Percentiles rank a stretch among this genome's conserved stretches.
Conservation (phyloP, 371 early-diverging fungal genomes). For the Syncephalastrum sp. region DNA sequence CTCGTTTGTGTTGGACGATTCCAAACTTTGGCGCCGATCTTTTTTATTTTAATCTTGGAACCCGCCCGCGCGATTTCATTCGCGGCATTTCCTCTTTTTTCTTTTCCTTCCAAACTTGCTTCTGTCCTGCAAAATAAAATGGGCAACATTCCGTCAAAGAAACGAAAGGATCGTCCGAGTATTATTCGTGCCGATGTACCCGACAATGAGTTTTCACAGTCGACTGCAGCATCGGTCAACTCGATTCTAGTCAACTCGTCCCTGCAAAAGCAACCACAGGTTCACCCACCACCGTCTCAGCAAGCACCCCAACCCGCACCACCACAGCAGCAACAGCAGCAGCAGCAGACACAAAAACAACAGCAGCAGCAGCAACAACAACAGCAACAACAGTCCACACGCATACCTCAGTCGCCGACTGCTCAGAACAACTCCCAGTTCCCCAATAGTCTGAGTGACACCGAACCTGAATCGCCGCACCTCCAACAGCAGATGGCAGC, state of each 20-base stretch:
- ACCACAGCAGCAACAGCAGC: background rate
- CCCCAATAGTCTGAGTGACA: too few species aligned
- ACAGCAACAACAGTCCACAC: constrained; percentile 9
- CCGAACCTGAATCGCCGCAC: background rate
- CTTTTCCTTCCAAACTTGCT: constrained; percentile 15
- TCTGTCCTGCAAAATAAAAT: constrained; percentile 8
- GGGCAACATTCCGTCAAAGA: constrained; percentile 35
- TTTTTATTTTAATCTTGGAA: background rate
- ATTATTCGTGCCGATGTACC: constrained; percentile 32
- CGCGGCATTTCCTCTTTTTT: constrained; percentile 5
- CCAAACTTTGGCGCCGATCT: background rate
- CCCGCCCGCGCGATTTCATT: background rate
- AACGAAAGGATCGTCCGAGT: constrained; percentile 39
- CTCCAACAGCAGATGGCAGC: constrained; percentile 6
- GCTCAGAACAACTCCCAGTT: too few species aligned
- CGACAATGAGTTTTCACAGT: constrained; percentile 39
- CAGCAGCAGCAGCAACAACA: constrained; percentile 4
- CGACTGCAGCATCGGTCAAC: constrained; percentile 39
- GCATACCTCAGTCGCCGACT: background rate
- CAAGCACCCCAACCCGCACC: constrained; percentile 8
- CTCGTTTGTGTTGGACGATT: too few species aligned
- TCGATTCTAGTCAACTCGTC: constrained; percentile 35
- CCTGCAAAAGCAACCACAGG: constrained; percentile 5
- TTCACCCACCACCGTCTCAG: constrained; percentile 9
- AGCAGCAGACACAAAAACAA: too few species aligned